phyloP scores from a whole-genome alignment of 139 green algal genomes.

The Coelastrella sp. region DNA sequence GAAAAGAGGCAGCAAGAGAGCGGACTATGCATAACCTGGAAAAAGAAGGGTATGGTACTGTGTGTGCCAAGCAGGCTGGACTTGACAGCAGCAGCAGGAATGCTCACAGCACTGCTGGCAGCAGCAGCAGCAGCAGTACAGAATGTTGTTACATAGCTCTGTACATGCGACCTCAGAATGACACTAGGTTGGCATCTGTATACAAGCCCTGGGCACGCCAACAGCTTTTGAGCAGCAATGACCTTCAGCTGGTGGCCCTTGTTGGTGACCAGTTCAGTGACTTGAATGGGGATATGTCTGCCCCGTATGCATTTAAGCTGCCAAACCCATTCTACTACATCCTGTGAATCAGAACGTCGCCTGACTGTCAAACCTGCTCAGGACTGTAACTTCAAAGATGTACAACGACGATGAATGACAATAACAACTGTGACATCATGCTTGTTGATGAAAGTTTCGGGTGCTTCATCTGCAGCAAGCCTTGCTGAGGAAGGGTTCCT shows the following conservation, averaged over 20 bases:
- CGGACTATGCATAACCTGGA: conserved; percentile 65
- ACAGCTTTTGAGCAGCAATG: conserved; percentile 40
- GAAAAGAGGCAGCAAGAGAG: conserved; percentile 49
- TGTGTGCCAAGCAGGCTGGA: conserved; percentile 35
- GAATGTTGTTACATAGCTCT: conserved; percentile 63
- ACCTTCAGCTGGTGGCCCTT: conserved; percentile 26
- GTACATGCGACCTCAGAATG: conserved; percentile 49
- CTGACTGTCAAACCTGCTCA: not conserved
- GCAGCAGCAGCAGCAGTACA: not conserved
- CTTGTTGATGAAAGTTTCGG: not conserved
- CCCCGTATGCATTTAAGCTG: conserved; percentile 63
- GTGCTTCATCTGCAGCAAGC: too few relatives aligned
- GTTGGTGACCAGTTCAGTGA: conserved; percentile 53
- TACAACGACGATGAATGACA: not conserved
- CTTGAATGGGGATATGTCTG: conserved; percentile 19
- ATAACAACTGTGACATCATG: not conserved
- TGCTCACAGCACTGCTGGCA: not conserved
- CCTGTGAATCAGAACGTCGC: conserved; percentile 43
- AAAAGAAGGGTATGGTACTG: conserved; percentile 59
- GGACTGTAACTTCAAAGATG: not conserved
- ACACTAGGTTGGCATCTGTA: conserved; percentile 57
- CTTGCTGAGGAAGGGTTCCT: too few relatives aligned
- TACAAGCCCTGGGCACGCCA: conserved; percentile 71
- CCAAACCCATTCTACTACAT: conserved; percentile 74
- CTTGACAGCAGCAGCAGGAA: not conserved